Evolutionary conservation across 106 monocot genomes (phyloP).

Genomic region (Vanilla planifolia): DNA sequence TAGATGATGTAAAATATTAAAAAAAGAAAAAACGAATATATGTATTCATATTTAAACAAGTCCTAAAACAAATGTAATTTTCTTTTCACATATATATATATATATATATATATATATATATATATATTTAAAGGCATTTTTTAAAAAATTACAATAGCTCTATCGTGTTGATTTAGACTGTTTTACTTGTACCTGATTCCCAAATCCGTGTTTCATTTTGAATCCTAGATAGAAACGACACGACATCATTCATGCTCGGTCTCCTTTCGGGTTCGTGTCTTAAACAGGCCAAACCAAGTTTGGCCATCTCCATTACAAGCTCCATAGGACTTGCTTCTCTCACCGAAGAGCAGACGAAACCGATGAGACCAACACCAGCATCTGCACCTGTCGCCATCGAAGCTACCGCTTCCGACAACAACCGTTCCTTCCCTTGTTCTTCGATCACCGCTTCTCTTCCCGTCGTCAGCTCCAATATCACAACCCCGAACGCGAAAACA

Average conservation of each 20-base stretch:
- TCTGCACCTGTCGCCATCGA: conserved; percentile 11
- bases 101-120: too few relatives aligned
- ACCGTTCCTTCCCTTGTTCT: conserved; percentile 9
- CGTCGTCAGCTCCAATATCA: conserved; percentile 18
- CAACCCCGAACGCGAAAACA: conserved; percentile 34
- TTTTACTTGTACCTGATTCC: too few relatives aligned
- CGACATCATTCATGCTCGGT: conserved; percentile 24
- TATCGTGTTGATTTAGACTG: too few relatives aligned
- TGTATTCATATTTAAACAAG: too few relatives aligned
- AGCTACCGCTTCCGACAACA: conserved; percentile 7
- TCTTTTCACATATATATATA: too few relatives aligned
- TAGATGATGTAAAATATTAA: too few relatives aligned
- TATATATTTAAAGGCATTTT: too few relatives aligned
- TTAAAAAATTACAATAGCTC: too few relatives aligned
- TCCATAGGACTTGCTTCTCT: conserved; percentile 9
- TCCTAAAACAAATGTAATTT: too few relatives aligned
- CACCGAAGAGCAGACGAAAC: conserved; percentile 6
- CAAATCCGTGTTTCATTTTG: conserved; percentile 12
- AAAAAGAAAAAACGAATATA: too few relatives aligned
- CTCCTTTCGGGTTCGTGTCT: conserved; percentile 17
- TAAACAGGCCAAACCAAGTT: conserved; percentile 24
- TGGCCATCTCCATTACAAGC: conserved; percentile 15
- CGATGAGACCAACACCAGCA: conserved; percentile 8
- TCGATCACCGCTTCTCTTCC: conserved; percentile 9
- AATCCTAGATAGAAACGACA: conserved; percentile 14